A percentile compares a stretch with the other conserved stretches of the same genome.
Evolutionary conservation across 768 basidiomycete species (phyloP).

Genomic region (Hysterangium stoloniferum): DNA sequence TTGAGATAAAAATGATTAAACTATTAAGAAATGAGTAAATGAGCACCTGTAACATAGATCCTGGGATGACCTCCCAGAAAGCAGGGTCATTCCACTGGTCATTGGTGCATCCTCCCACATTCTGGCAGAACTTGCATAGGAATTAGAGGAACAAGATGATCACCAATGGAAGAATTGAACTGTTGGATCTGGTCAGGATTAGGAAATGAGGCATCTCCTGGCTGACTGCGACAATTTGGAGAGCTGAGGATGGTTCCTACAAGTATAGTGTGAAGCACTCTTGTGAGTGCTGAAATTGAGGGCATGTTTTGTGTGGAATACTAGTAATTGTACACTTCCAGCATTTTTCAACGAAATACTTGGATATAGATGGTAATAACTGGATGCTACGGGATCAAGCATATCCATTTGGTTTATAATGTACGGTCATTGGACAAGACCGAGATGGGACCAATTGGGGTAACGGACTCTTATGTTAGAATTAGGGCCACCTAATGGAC

Average conservation of each 20-base stretch:
- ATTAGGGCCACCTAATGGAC: too few species aligned
- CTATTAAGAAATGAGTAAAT: neutral
- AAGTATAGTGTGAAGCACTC: too few species aligned
- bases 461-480: too few species aligned
- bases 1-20: neutral
- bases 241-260: slow-evolving; percentile 18
- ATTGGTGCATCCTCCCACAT: slow-evolving; percentile 9
- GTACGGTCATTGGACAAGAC: too few species aligned
- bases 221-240: slow-evolving; percentile 1
- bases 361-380: too few species aligned
- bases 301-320: too few species aligned
- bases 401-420: too few species aligned
- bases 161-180: slow-evolving; percentile 10
- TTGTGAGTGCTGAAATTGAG: too few species aligned
- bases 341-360: too few species aligned
- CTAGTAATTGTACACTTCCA: too few species aligned
- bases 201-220: slow-evolving; percentile 8
- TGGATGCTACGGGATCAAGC: too few species aligned
- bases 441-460: too few species aligned
- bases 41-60: slow-evolving; percentile 11
- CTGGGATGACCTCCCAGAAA: slow-evolving; percentile 10
- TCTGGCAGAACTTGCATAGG: slow-evolving; percentile 12
- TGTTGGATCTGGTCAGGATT: neutral
- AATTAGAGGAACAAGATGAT: slow-evolving; percentile 5
- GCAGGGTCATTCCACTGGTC: slow-evolving; percentile 1